phyloP scores from a whole-genome alignment of 2,329 filamentous ascomycete species.

The Diaporthe destruens region DNA sequence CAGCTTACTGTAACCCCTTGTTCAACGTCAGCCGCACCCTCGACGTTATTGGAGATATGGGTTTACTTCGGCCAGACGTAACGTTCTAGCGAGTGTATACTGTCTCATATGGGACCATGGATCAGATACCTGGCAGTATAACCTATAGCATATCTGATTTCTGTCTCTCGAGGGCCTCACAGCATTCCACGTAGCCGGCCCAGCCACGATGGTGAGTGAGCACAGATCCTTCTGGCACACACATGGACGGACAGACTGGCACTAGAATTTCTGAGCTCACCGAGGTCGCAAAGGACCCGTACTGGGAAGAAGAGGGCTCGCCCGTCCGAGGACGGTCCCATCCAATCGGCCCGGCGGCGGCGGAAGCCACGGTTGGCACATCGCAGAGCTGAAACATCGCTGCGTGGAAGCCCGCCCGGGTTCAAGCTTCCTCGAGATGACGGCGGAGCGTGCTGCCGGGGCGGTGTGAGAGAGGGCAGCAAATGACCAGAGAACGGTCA shows the following conservation, averaged over 20 bases:
- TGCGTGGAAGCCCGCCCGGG: not conserved
- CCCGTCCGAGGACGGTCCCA: not conserved
- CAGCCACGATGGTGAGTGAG: constrained; percentile 13
- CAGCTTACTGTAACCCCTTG: not conserved
- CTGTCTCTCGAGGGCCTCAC: not conserved
- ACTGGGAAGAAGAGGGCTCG: not conserved
- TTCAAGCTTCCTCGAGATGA: constrained; percentile 31
- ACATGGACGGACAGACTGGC: not conserved
- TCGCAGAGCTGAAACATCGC: not conserved
- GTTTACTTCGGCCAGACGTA: not conserved
- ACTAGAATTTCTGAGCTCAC: not conserved
- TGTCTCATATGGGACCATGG: not conserved
- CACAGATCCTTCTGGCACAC: not conserved
- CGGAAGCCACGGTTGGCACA: constrained; percentile 1
- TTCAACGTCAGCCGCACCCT: not conserved
- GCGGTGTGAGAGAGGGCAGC: not conserved
- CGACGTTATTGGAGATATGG: not conserved
- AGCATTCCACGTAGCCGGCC: not conserved
- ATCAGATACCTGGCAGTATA: not conserved
- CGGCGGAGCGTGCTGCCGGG: not conserved
- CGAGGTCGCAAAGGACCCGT: not conserved
- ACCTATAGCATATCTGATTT: not conserved
- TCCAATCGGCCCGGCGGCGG: constrained; percentile 23
- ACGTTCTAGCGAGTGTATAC: not conserved
- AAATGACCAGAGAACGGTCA: not conserved